Conservation (phyloP, 768 basidiomycete genomes). For the Gyrodon lividus region DNA sequence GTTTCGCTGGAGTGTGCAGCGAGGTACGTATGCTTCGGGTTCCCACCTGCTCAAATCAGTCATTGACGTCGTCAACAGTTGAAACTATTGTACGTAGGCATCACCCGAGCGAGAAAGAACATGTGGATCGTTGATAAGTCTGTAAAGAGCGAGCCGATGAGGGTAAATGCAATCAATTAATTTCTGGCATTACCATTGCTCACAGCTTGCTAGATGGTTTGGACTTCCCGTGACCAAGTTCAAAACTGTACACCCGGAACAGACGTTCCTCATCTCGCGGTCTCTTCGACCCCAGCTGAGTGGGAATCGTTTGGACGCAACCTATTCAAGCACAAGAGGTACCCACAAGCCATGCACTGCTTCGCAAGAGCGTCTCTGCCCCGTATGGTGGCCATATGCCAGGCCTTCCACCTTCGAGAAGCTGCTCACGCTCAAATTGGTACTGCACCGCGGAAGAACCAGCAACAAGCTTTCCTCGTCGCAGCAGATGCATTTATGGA, state of each 20-base stretch:
- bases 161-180: constrained; percentile 31
- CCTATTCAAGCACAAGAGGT: constrained; percentile 41
- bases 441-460: constrained; percentile 21
- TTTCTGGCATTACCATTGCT: constrained; percentile 11
- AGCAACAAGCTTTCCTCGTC: constrained; percentile 37
- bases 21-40: constrained; percentile 42
- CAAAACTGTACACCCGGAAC: constrained; percentile 47
- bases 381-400: constrained; percentile 45
- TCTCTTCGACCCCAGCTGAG: constrained; percentile 48
- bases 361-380: constrained; percentile 46
- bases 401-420: constrained; percentile 55
- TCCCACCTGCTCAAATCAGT: background rate
- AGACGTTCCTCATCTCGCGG: constrained; percentile 54
- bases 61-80: constrained; percentile 38
- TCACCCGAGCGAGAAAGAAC: constrained; percentile 67
- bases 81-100: constrained; percentile 68
- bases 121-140: constrained; percentile 71
- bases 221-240: constrained; percentile 46
- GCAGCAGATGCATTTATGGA: constrained; percentile 51
- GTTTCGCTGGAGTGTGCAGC: constrained; percentile 54
- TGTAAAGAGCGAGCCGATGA: constrained; percentile 53
- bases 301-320: constrained; percentile 42
- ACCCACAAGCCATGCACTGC: constrained; percentile 53
- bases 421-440: constrained; percentile 39
- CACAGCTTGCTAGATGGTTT: constrained; percentile 41